Conservation (phyloP, 495 filamentous ascomycete genomes). For the Daldinia concentrica region DNA sequence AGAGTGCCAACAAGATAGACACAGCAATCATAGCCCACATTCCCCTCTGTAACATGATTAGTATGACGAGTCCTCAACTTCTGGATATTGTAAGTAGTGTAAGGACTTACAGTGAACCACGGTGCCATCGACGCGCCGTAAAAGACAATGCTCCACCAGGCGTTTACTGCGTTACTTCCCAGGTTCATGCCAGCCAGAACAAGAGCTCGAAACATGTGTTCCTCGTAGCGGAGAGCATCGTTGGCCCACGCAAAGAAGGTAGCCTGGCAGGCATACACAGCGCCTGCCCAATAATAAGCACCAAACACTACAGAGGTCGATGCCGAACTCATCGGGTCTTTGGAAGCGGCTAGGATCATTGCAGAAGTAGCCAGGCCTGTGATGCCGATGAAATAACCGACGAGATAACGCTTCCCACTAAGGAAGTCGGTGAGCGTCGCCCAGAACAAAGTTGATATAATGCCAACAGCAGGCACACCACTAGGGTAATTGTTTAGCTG, state of each 20-base stretch:
- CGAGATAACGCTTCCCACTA: constrained; percentile 59
- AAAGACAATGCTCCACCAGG: constrained; percentile 72
- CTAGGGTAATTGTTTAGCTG: constrained; percentile 62
- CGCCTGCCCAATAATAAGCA: constrained; percentile 64
- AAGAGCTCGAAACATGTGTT: constrained; percentile 55
- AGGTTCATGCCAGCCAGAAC: constrained; percentile 67
- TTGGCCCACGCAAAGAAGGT: constrained; percentile 71
- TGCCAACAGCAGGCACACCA: constrained; percentile 59
- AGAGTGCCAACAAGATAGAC: constrained; percentile 60
- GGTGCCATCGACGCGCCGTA: constrained; percentile 68
- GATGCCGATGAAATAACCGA: constrained; percentile 63
- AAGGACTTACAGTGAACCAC: constrained; percentile 59
- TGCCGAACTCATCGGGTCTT: constrained; percentile 47
- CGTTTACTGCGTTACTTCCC: constrained; percentile 64
- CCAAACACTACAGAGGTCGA: constrained; percentile 53
- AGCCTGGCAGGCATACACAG: constrained; percentile 66
- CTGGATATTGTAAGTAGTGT: background rate
- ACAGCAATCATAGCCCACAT: constrained; percentile 69
- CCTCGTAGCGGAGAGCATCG: constrained; percentile 60
- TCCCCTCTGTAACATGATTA: constrained; percentile 50
- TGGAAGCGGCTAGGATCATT: constrained; percentile 58
- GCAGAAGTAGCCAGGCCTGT: constrained; percentile 59
- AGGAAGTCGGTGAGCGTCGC: constrained; percentile 63
- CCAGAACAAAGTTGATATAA: constrained; percentile 63
- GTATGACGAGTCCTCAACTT: background rate